A percentile compares a stretch with the other conserved stretches of the same genome.
Evolutionary conservation across 352 stramenopile genomes (phyloP).

Genomic region (Globisporangium lucens): DNA sequence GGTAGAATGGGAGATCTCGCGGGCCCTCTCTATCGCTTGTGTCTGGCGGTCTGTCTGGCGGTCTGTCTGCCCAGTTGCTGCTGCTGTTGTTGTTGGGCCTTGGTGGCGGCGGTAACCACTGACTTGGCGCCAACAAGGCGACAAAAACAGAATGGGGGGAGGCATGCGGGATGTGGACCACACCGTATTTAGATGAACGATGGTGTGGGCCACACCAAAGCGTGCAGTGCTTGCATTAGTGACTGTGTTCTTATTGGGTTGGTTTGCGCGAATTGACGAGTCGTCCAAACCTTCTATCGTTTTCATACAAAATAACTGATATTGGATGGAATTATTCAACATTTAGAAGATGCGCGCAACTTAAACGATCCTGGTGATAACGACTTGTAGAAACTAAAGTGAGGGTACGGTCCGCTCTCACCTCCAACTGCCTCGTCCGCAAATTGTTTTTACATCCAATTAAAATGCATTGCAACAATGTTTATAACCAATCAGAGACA

Average conservation of each 20-base stretch:
- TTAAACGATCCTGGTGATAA: neutral
- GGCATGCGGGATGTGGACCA: neutral
- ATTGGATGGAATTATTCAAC: neutral
- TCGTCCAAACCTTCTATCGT: neutral
- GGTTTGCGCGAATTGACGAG: neutral
- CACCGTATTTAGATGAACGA: neutral
- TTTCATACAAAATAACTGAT: neutral
- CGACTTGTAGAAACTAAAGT: neutral
- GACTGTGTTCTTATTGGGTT: neutral
- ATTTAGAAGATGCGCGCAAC: neutral
- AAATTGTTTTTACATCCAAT: neutral
- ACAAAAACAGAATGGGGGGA: neutral
- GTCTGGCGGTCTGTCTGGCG: neutral
- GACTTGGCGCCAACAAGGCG: neutral
- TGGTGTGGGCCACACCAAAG: neutral
- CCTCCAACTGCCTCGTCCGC: neutral
- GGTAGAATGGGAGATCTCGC: neutral
- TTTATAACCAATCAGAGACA: neutral
- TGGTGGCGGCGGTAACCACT: slow-evolving; percentile 5
- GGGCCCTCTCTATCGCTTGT: neutral
- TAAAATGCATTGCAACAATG: neutral
- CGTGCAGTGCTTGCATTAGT: neutral
- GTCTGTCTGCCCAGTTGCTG: neutral
- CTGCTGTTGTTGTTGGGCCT: neutral
- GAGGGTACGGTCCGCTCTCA: neutral